Evolutionary conservation across 768 basidiomycete species (phyloP), one percentile per base, ranked within the genome.

Genomic region (Termitomyces sp.): DNA sequence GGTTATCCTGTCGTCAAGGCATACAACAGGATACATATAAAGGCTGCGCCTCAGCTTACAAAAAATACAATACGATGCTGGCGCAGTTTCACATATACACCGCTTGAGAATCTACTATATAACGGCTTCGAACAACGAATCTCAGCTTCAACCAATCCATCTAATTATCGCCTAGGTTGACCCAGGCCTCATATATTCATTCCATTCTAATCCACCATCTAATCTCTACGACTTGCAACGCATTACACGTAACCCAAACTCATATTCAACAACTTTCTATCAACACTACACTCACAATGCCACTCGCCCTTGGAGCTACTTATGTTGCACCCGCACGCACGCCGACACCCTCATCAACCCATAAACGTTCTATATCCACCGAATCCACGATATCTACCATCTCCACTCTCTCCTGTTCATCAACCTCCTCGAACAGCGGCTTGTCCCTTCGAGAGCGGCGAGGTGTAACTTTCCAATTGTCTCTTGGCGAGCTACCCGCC

Each of bases 371-470:
- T 24, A 13, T 33, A n/a, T 66, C 65, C 7, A 48, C n/a, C 28
- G 38, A 54, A 22, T 62, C 67, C 20, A 60, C 48, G 5, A 48
- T 58, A 33, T 65, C 62, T 24, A 55, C 53, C 24, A 28, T 54
- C 32, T 65, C 65, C 13, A 61, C 52, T 9, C 28, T 36, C 24
- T 63, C 55, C 22, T 58, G 51, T 18, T 51, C 57, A 44, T 60
- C 60, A 9, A 52, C 57, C 20, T 60, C 59, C 18, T 58, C 50
- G 2, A 55, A 49, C 16, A 36, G 15, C 20, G 48, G 38, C 3
- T 28, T 39, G 4, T 58, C 61, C 18, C 59, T 69, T 8, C 66
- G 65, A 44, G 55, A 61, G 32, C 63, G 68, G 33, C 60, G 68
- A 28, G 66, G 68, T 5, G 52, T 69, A 20, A 63, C 57, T 9